Evolutionary conservation across 257 asterid species (phyloP).

Genomic region (Plantago elongata): DNA sequence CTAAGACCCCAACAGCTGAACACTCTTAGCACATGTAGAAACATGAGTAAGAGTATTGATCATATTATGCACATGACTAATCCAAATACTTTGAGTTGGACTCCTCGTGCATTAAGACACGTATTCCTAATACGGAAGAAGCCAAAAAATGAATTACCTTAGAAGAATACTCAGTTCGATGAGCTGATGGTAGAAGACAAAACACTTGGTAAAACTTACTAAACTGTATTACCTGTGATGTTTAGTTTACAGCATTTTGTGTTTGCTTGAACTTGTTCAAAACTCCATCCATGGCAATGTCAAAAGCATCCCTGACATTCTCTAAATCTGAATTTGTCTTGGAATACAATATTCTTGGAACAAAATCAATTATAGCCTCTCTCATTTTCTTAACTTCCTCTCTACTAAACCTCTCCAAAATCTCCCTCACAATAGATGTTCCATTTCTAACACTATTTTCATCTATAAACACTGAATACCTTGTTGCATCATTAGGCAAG

Average conservation of each 20-base stretch:
- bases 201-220: no score
- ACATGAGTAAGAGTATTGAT: no score
- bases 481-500: slow-evolving; percentile 27
- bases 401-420: slow-evolving; percentile 24
- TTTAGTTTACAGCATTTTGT: slow-evolving; percentile 8
- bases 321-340: slow-evolving; percentile 27
- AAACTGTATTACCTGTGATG: no score
- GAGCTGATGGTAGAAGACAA: no score
- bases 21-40: no score
- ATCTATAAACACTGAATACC: slow-evolving; percentile 43
- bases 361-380: slow-evolving; percentile 26
- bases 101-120: no score
- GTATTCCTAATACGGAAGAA: no score
- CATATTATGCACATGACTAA: no score
- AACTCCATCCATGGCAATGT: slow-evolving; percentile 39
- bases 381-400: slow-evolving; percentile 32
- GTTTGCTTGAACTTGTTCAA: slow-evolving; percentile 32
- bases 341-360: slow-evolving; percentile 40
- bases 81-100: no score
- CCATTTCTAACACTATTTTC: slow-evolving; percentile 36
- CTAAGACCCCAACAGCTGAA: no score
- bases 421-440: slow-evolving; percentile 18
- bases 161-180: no score
- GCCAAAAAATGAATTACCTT: no score
- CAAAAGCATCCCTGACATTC: slow-evolving; percentile 33